Base-by-base conservation (phyloP, 371 early-diverging fungal species). In the Mortierella polycephala region DNA sequence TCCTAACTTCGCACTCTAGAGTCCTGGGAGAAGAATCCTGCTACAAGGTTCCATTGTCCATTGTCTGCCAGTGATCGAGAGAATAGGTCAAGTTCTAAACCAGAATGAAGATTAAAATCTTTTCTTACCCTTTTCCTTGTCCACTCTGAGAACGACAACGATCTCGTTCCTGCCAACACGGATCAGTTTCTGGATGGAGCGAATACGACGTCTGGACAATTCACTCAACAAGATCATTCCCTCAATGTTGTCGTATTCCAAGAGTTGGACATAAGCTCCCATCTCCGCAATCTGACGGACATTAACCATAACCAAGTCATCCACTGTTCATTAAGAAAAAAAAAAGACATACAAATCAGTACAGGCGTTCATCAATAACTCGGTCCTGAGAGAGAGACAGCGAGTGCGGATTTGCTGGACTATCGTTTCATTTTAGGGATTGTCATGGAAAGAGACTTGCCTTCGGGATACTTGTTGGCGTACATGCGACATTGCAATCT, bases 171-270 rank as follows among this genome's bases (percentile, higher is more conserved):
- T 88, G 50, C 99, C 99, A 44, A 99, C 95, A 64, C 99, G 93
- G 75, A 99, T 96, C 66, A 98, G 85, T 79, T 99, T 99, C 81
- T 98, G 98, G 59, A 99, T 95, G 57, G 96, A 97, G 76, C 99
- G 93, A 81, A 99, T 98, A 84, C 99, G 97, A 81, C 99, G 88
- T 82, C 99, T 90, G 0, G 97, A 96, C 75, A 99, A 88, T 85
- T 99, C 99, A 14, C 95, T 92, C 58, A 98, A 85, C 69, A 98
- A 88, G 83, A 99, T 97, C 96, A 99, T 98, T 69, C 99, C 99
- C 81, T 96, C 96, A 75, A 95, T 93, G 82, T 94, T 92, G 71
- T 93, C 93, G 83, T 98, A 95, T 83, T 95, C 96, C 45, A 92
- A 81, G 64, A 99, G 89, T 77, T 95, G 92, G 53, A 99, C 97